Evolutionary conservation across 73 alveolate genomes (phyloP).

Genomic region (Tetrahymena borealis): DNA sequence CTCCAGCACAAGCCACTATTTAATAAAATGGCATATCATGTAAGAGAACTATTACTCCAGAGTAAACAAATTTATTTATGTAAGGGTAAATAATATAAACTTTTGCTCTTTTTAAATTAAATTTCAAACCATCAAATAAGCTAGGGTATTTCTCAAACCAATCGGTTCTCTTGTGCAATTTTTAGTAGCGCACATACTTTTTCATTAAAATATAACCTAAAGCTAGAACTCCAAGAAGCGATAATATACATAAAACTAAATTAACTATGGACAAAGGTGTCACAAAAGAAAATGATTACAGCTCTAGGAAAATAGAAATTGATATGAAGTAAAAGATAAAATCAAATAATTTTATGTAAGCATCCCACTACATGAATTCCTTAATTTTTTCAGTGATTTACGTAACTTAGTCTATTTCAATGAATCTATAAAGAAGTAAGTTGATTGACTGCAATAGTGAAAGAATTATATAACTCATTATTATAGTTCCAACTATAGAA

Average conservation of each 20-base stretch:
- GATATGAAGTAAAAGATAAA: background rate
- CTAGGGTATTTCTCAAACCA: background rate
- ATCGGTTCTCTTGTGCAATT: background rate
- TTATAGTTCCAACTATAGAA: background rate
- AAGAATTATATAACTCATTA: background rate
- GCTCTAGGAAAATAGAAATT: background rate
- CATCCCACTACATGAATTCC: background rate
- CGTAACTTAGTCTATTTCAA: background rate
- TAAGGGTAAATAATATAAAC: background rate
- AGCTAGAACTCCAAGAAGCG: background rate
- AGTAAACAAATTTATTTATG: background rate
- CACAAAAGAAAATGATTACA: background rate
- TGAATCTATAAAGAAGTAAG: background rate
- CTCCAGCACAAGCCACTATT: background rate
- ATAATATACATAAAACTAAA: background rate
- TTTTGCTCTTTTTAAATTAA: background rate
- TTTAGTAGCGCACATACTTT: background rate
- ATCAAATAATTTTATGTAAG: background rate
- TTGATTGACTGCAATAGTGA: background rate
- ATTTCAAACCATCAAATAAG: background rate
- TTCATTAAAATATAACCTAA: background rate
- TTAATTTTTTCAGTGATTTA: background rate
- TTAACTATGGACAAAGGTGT: background rate
- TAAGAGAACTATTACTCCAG: background rate
- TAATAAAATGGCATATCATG: background rate